phyloP scores from a whole-genome alignment of 2,329 filamentous ascomycete species.

The Aureobasidium sp. region DNA sequence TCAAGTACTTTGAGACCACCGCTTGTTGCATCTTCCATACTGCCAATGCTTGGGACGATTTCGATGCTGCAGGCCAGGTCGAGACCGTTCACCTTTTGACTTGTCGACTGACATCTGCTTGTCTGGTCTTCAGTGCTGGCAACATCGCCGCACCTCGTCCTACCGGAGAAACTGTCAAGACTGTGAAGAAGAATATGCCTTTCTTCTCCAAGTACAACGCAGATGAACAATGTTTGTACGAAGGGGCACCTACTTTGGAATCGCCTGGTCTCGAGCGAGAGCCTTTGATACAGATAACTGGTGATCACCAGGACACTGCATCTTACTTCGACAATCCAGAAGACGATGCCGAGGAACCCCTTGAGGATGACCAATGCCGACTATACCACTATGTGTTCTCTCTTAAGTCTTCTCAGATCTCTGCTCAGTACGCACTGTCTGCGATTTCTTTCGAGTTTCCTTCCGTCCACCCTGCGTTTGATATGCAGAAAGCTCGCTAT shows the following conservation, averaged over 20 bases:
- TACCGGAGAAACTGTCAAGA: conserved; percentile 18
- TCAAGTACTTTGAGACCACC: conserved; percentile 60
- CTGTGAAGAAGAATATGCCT: conserved; percentile 30
- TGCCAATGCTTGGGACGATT: conserved; percentile 58
- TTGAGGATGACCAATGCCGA: conserved; percentile 53
- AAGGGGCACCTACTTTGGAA: conserved; percentile 22
- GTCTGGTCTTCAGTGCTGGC: conserved; percentile 55
- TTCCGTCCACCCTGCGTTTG: conserved; percentile 43
- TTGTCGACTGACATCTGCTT: conserved; percentile 58
- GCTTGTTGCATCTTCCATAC: conserved; percentile 65
- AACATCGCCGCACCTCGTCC: conserved; percentile 49
- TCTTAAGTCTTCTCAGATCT: conserved; percentile 37
- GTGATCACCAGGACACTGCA: background rate
- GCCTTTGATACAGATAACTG: background rate
- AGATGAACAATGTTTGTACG: conserved; percentile 21
- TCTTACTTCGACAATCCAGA: conserved; percentile 2
- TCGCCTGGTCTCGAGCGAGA: conserved; percentile 10
- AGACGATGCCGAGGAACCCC: background rate
- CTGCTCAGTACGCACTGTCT: conserved; percentile 55
- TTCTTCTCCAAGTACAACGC: conserved; percentile 39
- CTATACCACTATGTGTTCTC: conserved; percentile 61
- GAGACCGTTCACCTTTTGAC: conserved; percentile 53
- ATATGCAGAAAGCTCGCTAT: conserved; percentile 51
- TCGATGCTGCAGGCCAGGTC: conserved; percentile 25
- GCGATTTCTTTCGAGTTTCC: conserved; percentile 63